Conservation (phyloP, 305 asterid genomes). For the Fraxinus paxiana region DNA sequence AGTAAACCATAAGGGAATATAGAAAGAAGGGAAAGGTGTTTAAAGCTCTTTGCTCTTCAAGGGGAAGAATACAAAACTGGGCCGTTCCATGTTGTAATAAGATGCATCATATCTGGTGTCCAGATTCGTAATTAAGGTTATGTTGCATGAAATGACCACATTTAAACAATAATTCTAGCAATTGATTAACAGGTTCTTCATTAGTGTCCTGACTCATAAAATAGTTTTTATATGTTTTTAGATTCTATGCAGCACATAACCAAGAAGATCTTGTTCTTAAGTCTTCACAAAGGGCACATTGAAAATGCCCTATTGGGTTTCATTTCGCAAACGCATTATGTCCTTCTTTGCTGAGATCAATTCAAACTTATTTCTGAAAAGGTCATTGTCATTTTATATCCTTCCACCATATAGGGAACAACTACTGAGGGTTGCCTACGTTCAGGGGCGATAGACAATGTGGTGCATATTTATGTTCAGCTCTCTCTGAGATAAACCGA, state of each 20-base stretch:
- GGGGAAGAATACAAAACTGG: background rate
- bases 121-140: background rate
- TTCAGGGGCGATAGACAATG: background rate
- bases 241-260: slow-evolving; percentile 4
- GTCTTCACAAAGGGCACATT: background rate
- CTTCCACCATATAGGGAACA: background rate
- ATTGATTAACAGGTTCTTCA: background rate
- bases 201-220: background rate
- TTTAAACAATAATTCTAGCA: background rate
- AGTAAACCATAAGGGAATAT: too few species aligned
- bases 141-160: background rate
- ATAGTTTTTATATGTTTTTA: slow-evolving; percentile 8
- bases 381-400: background rate
- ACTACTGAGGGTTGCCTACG: background rate
- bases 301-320: background rate
- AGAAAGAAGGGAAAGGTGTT: too few species aligned
- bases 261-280: background rate
- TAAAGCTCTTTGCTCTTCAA: background rate
- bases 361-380: background rate
- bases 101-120: background rate
- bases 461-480: background rate
- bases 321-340: slow-evolving; percentile 3
- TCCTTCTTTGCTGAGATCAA: background rate
- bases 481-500: background rate
- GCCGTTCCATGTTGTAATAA: background rate